Percentiles rank a stretch among this genome's conserved stretches.
Conservation (phyloP, 345 rosid species). For the Populus nigra region DNA sequence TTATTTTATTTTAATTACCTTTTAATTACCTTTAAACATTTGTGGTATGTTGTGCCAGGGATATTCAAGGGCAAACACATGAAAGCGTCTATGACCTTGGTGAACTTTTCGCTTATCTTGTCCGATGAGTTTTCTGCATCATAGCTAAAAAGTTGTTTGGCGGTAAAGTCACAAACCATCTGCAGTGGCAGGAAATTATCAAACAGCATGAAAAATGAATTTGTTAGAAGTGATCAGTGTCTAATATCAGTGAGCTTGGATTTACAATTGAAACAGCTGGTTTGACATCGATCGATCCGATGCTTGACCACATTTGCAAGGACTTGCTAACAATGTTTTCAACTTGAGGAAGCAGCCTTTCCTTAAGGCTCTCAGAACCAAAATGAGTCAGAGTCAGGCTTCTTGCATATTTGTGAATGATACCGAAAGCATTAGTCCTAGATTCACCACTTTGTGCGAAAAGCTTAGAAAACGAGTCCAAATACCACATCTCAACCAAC, state of each 20-base stretch:
- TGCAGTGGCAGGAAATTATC: conserved; percentile 6
- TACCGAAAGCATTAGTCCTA: background rate
- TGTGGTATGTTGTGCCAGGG: conserved; percentile 35
- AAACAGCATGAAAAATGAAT: background rate
- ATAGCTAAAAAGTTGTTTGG: conserved; percentile 25
- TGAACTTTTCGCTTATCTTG: conserved; percentile 10
- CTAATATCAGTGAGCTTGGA: background rate
- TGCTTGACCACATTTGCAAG: conserved; percentile 14
- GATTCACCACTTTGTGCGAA: conserved; percentile 13
- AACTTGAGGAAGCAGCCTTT: conserved; percentile 14
- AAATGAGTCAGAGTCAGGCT: conserved; percentile 4
- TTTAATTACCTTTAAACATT: conserved; percentile 22
- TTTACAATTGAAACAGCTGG: conserved; percentile 1
- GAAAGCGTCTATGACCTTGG: conserved; percentile 21
- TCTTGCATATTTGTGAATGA: conserved; percentile 12
- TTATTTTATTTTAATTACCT: background rate
- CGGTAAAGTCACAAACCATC: conserved; percentile 29
- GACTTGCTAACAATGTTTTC: conserved; percentile 18
- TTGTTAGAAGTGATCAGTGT: background rate
- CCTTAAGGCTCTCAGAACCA: conserved; percentile 20
- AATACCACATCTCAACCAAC: conserved; percentile 17
- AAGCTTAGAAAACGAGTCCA: conserved; percentile 21
- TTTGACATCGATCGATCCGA: background rate
- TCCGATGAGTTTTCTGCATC: conserved; percentile 15
- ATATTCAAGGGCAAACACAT: conserved; percentile 33